Evolutionary conservation across 2,329 filamentous ascomycete species (phyloP), one percentile per base, ranked within the genome.

Genomic region (Sarocladium strictum): DNA sequence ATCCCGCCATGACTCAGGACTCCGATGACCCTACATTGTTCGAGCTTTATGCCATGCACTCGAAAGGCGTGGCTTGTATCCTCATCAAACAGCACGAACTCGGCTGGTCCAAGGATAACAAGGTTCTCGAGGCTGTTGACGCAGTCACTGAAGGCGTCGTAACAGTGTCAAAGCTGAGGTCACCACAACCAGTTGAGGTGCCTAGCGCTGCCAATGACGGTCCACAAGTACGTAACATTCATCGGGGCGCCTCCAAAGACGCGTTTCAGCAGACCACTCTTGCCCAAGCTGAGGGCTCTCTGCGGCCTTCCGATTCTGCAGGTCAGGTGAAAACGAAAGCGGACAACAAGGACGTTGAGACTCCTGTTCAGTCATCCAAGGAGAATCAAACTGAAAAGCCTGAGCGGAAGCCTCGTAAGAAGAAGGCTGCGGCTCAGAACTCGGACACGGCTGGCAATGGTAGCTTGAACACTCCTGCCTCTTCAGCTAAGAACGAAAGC

Each of bases 1-100:
- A 79, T 61, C 84, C 87, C 32, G 81, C 86, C 54, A 80, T 83
- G 58, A 72, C 78, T 6, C 77, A 83, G 57, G 80, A 82, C 37
- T 76, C 76, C 23, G 85, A 87, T 21, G 87, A 94, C 59, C 83
- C 83, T 15, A 84, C 86, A 0, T 74, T 97, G 14, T 97, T 99
- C 64, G 94, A 99, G 74, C 79, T 99, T 10, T 99, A 99, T 67
- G 88, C 90, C 29, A 96, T 97, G 87, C 93, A 99, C 70, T 97
- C 94, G 11, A 95, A 91, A 73, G 94, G 94, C 58, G 91, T 97
- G n/a, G 92, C 92, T 17, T 93, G 89, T 63, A 69, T 97, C 53
- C 85, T 85, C 59, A 84, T 99, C 67, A 93, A 88, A 68, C 90
- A 93, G 67, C 83, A 86, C 53, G 93, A 97, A 70, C 77, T 99